Conservation (phyloP, 164 flowering plant species). For the Pachysandra terminalis region DNA sequence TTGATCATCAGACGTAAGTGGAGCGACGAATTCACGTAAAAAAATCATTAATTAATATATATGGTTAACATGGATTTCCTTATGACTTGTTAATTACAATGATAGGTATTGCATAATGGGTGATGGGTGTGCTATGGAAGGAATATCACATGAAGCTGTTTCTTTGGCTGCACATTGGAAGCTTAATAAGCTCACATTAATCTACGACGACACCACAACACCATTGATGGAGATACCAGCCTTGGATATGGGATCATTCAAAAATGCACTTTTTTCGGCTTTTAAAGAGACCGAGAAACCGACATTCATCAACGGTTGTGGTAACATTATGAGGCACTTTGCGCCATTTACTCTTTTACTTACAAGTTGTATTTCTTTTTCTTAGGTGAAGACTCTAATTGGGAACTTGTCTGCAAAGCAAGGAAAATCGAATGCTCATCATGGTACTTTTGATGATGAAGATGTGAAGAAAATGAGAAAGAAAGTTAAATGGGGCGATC, state of each 20-base stretch:
- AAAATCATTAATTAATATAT: no score
- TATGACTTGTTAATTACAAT: neutral
- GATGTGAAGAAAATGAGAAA: conserved; percentile 37
- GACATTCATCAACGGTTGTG: conserved; percentile 45
- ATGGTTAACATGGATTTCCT: no score
- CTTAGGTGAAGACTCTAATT: conserved; percentile 45
- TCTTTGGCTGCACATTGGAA: no score
- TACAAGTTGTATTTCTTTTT: neutral
- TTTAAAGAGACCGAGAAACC: conserved; percentile 36
- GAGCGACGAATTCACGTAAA: no score
- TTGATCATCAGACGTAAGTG: conserved; percentile 48
- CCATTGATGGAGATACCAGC: conserved; percentile 47
- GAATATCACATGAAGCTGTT: no score
- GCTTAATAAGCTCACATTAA: conserved; percentile 43
- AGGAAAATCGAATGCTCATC: conserved; percentile 57
- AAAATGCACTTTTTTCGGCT: conserved; percentile 32
- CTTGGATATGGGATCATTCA: conserved; percentile 30
- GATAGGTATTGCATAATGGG: conserved; percentile 53
- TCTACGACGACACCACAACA: conserved; percentile 52
- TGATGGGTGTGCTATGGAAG: conserved; percentile 66
- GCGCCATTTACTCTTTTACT: no score
- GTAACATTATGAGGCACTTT: neutral
- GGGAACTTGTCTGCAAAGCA: conserved; percentile 49
- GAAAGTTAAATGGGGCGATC: conserved; percentile 42
- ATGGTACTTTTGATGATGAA: conserved; percentile 43